Percentiles rank a stretch among this genome's conserved stretches.
phyloP scores from a whole-genome alignment of 768 basidiomycete species.

The Pilatotrama ljubarskyi region DNA sequence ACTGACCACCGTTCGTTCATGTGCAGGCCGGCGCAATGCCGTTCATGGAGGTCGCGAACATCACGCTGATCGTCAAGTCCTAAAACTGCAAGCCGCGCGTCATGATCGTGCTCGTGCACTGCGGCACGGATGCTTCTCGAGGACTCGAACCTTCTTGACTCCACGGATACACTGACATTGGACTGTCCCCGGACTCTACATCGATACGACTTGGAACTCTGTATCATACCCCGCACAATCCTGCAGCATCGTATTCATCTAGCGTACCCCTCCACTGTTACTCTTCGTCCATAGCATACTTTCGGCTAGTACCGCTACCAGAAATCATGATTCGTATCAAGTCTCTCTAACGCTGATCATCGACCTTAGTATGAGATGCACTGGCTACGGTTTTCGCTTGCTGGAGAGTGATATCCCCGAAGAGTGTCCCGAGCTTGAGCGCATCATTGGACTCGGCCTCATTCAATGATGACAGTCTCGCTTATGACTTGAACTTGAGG shows the following conservation, averaged over 20 bases:
- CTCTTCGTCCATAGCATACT: not conserved
- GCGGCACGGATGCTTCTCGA: not conserved
- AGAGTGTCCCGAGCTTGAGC: no score
- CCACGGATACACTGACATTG: not conserved
- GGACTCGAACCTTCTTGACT: not conserved
- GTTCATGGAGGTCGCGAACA: slow-evolving; percentile 20
- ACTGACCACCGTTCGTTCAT: not conserved
- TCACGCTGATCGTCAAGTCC: slow-evolving; percentile 20
- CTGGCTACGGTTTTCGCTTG: no score
- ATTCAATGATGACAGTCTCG: not conserved
- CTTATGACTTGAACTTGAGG: not conserved
- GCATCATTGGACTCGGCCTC: no score
- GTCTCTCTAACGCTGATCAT: no score
- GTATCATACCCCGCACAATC: not conserved
- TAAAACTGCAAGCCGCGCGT: not conserved
- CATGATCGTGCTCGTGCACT: not conserved
- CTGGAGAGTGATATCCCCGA: no score
- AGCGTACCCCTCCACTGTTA: not conserved
- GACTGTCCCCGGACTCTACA: not conserved
- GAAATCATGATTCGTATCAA: no score
- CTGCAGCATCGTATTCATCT: not conserved
- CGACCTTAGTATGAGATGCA: no score
- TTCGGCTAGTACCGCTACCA: not conserved
- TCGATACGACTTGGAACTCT: not conserved
- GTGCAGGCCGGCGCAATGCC: slow-evolving; percentile 21